Base-by-base conservation (phyloP, 2,329 filamentous ascomycete species). In the Elsinoe batatas region DNA sequence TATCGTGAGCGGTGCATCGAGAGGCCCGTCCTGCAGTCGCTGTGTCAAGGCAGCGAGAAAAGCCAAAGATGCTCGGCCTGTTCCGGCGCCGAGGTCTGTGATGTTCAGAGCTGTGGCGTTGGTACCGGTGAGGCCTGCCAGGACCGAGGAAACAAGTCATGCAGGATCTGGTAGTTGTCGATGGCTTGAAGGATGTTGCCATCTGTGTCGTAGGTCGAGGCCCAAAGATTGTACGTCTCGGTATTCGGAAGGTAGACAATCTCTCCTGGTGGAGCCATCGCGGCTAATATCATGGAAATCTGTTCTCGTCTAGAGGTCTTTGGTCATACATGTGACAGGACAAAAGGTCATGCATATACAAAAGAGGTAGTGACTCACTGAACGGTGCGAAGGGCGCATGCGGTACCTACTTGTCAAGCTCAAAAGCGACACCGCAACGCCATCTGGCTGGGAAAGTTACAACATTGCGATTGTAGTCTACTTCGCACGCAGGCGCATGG, bases 121-220 rank as follows among this genome's bases (percentile, higher is more conserved):
- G 33, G 15, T 4, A n/a, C 18, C 11, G 15, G n/a, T n/a, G 12
- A 49, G 44, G 26, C 17, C 12, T 8, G 17, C 3, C 22, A 82
- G 61, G 43, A 81, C 76, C 0, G 64, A 59, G 0, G 76, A 0
- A 85, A 72, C 0, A 82, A 64, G 1, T 63, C 62, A n/a, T 54
- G 20, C 12, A 67, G 64, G 61, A 85, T 74, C 62, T 83, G 77
- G 12, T 76, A 60, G 37, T 79, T 78, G 64, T 87, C 83, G 15
- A 85, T 74, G 1, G 76, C 74, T 69, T 85, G 82, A 1, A 87
- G 73, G 65, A 85, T 82, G 64, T 85, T 86, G 32, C 79, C 79
- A 60, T 86, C 82, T 32, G 73, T 79, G 67, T 86, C 82, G 69
- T 85, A 86, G 42, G 82, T 71, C 58, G 72, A 60, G 6, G 76